Evolutionary conservation across 345 rosid species (phyloP), one percentile per base, ranked within the genome.

Genomic region (Gossypium herbaceum): DNA sequence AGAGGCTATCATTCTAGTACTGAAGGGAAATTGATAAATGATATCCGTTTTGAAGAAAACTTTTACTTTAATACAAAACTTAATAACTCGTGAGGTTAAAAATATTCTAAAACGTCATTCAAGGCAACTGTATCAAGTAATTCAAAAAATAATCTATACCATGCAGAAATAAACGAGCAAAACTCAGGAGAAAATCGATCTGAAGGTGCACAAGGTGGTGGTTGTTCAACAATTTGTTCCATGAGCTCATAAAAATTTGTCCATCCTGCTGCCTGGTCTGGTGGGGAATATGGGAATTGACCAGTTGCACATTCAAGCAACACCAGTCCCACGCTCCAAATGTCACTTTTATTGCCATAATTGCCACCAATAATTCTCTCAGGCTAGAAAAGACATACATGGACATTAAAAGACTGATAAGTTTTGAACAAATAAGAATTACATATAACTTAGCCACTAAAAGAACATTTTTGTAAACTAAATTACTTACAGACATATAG

Each of bases 281-380:
- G 91, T 25, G 97, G 97, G 24, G 86, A 75, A 84, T 88, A 91
- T 7, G 98, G 98, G 76, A 94, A 94, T 39, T 80, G 76, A 47
- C 93, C 97, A 9, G 91, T 92, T 60, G 98, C 98, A 62, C 96
- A 92, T 79, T 95, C 96, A 68, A 95, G 89, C 78, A 92, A 80
- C 25, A 91, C 90, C 75, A 95, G 80, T 6, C 99, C 99, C 73
- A 95, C 83, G 85, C 99, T 92, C 98, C 99, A 95, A 80, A 95
- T 92, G 77, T 94, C 98, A 82, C 98, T 94, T 83, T 88, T 92
- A 47, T 78, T 81, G 65, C 89, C 85, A 73, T 92, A 83, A 22
- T 69, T 69, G 73, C 76, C 76, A 44, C 92, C 98, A 50, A 62
- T 78, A 59, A 94, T 92, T 82, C 98, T 90, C 88, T 92, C 98